Percentiles rank a stretch among this genome's conserved stretches.
Evolutionary conservation across 257 asterid species (phyloP).

Genomic region (Fraxinus excelsior): DNA sequence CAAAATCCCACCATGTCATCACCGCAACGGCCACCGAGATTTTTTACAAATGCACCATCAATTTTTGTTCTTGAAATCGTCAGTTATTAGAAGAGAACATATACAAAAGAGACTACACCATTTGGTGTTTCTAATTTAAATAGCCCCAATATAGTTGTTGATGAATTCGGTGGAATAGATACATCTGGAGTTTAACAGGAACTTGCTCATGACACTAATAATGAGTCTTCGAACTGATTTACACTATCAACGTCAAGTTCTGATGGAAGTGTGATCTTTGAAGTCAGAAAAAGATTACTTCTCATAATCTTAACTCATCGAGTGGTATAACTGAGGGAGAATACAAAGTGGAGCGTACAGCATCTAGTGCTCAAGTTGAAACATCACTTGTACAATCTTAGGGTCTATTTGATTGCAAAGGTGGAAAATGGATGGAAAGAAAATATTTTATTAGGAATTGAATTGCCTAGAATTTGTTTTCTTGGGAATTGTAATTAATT

Average conservation of each 20-base stretch:
- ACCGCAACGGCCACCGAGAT: too few species aligned
- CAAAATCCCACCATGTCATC: too few species aligned
- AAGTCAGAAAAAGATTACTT: conserved; percentile 17
- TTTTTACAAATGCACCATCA: too few species aligned
- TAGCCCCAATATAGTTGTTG: conserved; percentile 31
- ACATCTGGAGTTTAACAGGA: conserved; percentile 47
- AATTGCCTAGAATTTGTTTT: too few species aligned
- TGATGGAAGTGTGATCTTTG: conserved; percentile 43
- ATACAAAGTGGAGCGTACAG: conserved; percentile 31
- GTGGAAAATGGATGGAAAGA: too few species aligned
- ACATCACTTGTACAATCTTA: conserved; percentile 48
- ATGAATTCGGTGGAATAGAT: conserved; percentile 38
- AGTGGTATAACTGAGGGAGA: conserved; percentile 44
- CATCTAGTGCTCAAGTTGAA: conserved; percentile 40
- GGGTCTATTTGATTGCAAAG: too few species aligned
- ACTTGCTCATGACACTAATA: conserved; percentile 32
- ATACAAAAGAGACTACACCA: conserved; percentile 49
- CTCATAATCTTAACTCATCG: too few species aligned
- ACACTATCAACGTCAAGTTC: conserved; percentile 53
- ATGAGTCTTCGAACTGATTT: conserved; percentile 40
- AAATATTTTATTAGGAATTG: too few species aligned
- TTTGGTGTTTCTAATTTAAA: conserved; percentile 48
- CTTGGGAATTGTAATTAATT: too few species aligned
- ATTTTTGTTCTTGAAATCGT: too few species aligned
- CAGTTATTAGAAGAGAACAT: conserved; percentile 53